These are phyloP conservation scores for Neurospora sp. DNA, from an alignment of 495 filamentous ascomycete species.

Conservation along the genomic window DNA sequence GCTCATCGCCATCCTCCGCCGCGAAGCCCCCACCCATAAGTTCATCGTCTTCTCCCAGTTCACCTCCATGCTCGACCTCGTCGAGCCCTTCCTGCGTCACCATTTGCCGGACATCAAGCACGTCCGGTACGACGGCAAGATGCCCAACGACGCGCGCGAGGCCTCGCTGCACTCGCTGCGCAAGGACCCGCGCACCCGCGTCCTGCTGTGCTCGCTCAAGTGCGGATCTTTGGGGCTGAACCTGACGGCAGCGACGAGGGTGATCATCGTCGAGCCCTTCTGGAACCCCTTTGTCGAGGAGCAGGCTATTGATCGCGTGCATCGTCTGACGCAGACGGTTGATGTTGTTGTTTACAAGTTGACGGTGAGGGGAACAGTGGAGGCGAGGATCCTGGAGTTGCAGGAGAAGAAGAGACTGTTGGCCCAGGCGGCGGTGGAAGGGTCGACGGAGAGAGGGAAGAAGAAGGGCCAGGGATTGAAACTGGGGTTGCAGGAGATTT, in stretches of 20 bases:
- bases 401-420: constrained; percentile 88
- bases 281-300: constrained; percentile 99
- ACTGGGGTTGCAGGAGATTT: constrained; percentile 84
- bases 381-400: constrained; percentile 83
- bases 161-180: constrained; percentile 61
- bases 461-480: constrained; percentile 55
- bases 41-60: constrained; percentile 98
- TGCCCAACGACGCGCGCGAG: constrained; percentile 89
- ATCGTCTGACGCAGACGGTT: constrained; percentile 86
- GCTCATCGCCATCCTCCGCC: constrained; percentile 67
- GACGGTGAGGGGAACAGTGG: constrained; percentile 73
- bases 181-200: constrained; percentile 57
- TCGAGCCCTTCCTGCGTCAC: constrained; percentile 77
- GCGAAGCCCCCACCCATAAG: constrained; percentile 70
- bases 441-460: constrained; percentile 29
- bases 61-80: constrained; percentile 89
- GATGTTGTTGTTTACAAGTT: constrained; percentile 93
- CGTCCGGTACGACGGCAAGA: constrained; percentile 88
- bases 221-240: constrained; percentile 91
- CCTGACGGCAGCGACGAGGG: constrained; percentile 83
- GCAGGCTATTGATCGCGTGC: constrained; percentile 96
- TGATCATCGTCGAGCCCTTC: constrained; percentile 93
- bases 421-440: constrained; percentile 47
- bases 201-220: constrained; percentile 85
- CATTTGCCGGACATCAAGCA: constrained; percentile 52